Percentiles rank a stretch among this genome's conserved stretches.
Evolutionary conservation across 1,284 basidiomycete species (phyloP).

Genomic region (Naganishia albida): DNA sequence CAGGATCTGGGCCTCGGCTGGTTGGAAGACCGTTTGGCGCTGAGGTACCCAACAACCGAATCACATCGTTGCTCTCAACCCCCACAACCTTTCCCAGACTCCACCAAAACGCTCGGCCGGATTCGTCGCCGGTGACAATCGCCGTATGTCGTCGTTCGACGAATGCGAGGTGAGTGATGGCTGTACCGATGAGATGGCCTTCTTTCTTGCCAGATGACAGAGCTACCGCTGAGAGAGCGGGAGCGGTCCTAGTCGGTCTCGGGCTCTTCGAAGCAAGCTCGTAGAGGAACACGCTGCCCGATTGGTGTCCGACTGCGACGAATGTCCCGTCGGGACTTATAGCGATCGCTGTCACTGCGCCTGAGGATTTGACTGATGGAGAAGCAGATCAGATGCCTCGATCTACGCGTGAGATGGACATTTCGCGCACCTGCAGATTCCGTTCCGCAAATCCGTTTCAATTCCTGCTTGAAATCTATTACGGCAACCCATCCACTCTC

Average conservation of each 20-base stretch:
- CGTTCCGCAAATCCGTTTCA: conserved; percentile 74
- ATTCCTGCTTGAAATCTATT: conserved; percentile 85
- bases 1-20: not conserved
- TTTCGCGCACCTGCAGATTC: conserved; percentile 66
- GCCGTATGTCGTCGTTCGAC: conserved; percentile 93
- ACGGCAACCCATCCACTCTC: conserved; percentile 75
- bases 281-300: conserved; percentile 84
- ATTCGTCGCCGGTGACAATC: conserved; percentile 85
- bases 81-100: conserved; percentile 92
- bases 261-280: conserved; percentile 68
- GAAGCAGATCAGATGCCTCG: not conserved
- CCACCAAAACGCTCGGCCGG: conserved; percentile 92
- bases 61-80: conserved; percentile 90
- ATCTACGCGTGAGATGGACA: too few species aligned
- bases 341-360: conserved; percentile 84
- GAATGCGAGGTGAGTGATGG: conserved; percentile 85
- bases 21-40: conserved; percentile 60
- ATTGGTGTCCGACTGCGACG: conserved; percentile 82
- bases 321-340: conserved; percentile 93
- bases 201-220: conserved; percentile 81
- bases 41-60: conserved; percentile 76
- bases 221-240: conserved; percentile 50
- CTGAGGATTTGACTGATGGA: conserved; percentile 62
- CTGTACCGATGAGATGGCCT: conserved; percentile 82
- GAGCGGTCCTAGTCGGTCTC: conserved; percentile 51